phyloP scores from a whole-genome alignment of 331 rosid genomes.

The Malus hybrid region DNA sequence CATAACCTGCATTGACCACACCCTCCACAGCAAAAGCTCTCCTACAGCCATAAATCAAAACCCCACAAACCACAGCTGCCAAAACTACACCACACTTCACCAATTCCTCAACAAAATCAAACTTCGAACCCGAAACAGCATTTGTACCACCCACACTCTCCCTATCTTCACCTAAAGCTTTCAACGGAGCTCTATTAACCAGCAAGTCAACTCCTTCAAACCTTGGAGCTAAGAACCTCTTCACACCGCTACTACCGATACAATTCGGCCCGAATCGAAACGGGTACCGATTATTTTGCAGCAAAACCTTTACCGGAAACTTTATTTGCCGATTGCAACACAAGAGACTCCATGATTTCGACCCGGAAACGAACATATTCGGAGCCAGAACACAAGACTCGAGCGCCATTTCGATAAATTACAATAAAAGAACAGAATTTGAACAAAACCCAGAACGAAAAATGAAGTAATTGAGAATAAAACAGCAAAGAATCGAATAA shows the following conservation, averaged over 20 bases:
- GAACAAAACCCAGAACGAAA: constrained; percentile 26
- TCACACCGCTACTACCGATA: constrained; percentile 22
- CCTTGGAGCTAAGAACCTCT: constrained; percentile 29
- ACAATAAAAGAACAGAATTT: background rate
- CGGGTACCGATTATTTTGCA: constrained; percentile 31
- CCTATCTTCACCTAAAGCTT: constrained; percentile 27
- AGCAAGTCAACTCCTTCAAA: constrained; percentile 12
- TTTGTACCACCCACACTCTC: constrained; percentile 20
- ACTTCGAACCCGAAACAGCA: constrained; percentile 29
- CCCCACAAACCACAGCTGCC: constrained; percentile 63
- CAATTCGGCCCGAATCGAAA: constrained; percentile 35
- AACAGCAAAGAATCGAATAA: background rate
- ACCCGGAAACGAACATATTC: constrained; percentile 22
- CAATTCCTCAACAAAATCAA: constrained; percentile 28
- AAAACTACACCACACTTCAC: constrained; percentile 53
- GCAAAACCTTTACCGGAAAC: constrained; percentile 35
- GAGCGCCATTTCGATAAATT: constrained; percentile 41
- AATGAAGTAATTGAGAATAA: background rate
- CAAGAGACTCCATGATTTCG: constrained; percentile 29
- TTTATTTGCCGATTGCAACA: constrained; percentile 29
- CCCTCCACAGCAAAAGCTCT: constrained; percentile 68
- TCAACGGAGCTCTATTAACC: constrained; percentile 34
- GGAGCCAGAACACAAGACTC: constrained; percentile 45
- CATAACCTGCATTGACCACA: constrained; percentile 60
- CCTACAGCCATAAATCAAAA: constrained; percentile 49